These are phyloP conservation scores for Gossypium stocksii DNA, from an alignment of 345 rosid genomes.

Conservation along the genomic window DNA sequence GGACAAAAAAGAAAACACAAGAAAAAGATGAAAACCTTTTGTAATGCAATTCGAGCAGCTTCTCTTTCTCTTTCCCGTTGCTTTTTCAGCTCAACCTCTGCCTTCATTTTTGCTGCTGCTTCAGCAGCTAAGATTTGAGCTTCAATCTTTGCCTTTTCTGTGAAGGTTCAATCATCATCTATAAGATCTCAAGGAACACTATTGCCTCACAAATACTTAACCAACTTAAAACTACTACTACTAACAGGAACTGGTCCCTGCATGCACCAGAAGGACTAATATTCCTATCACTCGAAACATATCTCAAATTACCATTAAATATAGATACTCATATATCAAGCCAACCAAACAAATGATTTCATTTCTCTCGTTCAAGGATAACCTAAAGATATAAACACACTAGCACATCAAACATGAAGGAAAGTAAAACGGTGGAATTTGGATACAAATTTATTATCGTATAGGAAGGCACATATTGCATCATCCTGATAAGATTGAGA, in stretches of 20 bases:
- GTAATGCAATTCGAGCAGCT: conserved; percentile 61
- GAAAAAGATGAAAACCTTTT: conserved; percentile 38
- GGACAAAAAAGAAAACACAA: background rate
- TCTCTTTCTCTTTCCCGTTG: conserved; percentile 62
- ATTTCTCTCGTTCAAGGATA: background rate
- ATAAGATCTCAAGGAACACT: background rate
- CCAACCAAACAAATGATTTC: background rate
- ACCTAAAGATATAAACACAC: background rate
- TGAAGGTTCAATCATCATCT: background rate
- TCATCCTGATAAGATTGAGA: background rate
- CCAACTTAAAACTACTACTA: background rate
- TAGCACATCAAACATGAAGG: background rate
- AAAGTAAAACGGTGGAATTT: background rate
- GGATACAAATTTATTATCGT: background rate
- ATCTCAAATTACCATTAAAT: background rate
- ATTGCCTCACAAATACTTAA: background rate
- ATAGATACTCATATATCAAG: background rate
- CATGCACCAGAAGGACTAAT: background rate
- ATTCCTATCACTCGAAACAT: background rate
- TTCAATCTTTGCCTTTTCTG: conserved; percentile 75
- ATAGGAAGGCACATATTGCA: background rate
- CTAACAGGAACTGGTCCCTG: background rate
- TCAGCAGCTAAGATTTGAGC: conserved; percentile 65
- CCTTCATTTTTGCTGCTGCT: conserved; percentile 46
- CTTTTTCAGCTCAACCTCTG: conserved; percentile 50